Percentiles rank a stretch among this genome's conserved stretches.
phyloP scores from a whole-genome alignment of 2,329 filamentous ascomycete genomes.

The Colletotrichum navitas region DNA sequence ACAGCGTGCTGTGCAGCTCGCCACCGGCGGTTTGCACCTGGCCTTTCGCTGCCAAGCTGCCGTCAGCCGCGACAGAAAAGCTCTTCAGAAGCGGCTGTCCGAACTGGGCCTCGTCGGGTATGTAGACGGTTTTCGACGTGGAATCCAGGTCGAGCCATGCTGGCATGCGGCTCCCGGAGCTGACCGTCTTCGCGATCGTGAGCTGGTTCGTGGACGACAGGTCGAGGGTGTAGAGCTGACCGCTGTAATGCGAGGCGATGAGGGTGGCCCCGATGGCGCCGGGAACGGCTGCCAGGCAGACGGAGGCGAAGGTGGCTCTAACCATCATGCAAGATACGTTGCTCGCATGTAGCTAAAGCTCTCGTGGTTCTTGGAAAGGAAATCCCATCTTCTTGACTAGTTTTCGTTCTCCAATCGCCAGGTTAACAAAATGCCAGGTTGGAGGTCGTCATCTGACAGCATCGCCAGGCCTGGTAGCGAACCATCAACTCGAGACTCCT shows the following conservation, averaged over 20 bases:
- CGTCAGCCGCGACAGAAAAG: conserved; percentile 50
- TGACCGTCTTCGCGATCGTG: conserved; percentile 46
- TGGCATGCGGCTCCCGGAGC: conserved; percentile 53
- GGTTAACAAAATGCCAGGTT: background rate
- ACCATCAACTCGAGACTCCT: background rate
- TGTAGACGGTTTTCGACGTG: conserved; percentile 50
- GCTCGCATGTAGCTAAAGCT: background rate
- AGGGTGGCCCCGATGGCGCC: conserved; percentile 45
- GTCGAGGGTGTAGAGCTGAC: conserved; percentile 54
- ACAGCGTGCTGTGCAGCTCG: conserved; percentile 57
- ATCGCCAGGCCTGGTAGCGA: background rate
- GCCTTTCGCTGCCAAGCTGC: conserved; percentile 49
- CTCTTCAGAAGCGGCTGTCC: conserved; percentile 53
- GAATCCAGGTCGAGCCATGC: conserved; percentile 54
- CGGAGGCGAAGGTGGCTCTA: background rate
- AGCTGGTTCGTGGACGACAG: conserved; percentile 48
- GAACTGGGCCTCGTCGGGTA: conserved; percentile 54
- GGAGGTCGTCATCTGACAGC: background rate
- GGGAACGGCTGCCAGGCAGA: background rate
- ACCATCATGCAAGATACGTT: background rate
- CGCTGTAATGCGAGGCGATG: conserved; percentile 56
- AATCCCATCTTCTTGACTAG: background rate
- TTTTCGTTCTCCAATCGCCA: background rate
- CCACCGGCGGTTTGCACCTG: conserved; percentile 52
- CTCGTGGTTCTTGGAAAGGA: background rate